Conservation (phyloP, 768 basidiomycete species). For the Ephemerocybe angulata region DNA sequence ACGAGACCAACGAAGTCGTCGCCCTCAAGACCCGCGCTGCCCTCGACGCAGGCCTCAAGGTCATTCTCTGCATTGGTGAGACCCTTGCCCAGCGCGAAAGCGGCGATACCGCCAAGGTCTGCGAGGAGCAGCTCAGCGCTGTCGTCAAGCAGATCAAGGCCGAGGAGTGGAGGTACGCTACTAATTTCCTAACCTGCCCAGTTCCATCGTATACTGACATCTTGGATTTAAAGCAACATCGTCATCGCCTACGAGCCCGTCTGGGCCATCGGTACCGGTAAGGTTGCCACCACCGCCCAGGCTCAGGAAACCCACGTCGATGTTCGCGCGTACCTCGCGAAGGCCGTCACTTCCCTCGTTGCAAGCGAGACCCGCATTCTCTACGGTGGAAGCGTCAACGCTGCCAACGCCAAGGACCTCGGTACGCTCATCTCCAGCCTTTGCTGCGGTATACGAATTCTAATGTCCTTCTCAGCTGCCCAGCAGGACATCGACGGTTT, state of each 20-base stretch:
- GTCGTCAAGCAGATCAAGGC: constrained; percentile 60
- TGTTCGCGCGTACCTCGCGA: constrained; percentile 71
- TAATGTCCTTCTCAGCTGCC: constrained; percentile 42
- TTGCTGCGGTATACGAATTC: constrained; percentile 1
- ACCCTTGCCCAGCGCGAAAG: constrained; percentile 85
- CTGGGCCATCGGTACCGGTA: constrained; percentile 99
- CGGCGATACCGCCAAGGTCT: constrained; percentile 71
- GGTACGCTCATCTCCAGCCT: constrained; percentile 44
- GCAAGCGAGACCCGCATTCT: constrained; percentile 80
- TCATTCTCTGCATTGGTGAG: constrained; percentile 97
- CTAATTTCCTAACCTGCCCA: background rate
- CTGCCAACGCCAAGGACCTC: constrained; percentile 83
- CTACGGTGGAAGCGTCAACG: constrained; percentile 93
- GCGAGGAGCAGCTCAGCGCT: constrained; percentile 77
- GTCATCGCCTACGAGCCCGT: constrained; percentile 97
- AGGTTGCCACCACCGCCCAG: constrained; percentile 87
- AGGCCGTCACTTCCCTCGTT: constrained; percentile 61
- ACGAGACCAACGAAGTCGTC: constrained; percentile 79
- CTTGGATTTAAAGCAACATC: constrained; percentile 69
- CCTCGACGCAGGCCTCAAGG: constrained; percentile 66
- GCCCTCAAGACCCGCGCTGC: constrained; percentile 87
- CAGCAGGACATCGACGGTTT: constrained; percentile 93
- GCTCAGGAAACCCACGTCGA: constrained; percentile 90
- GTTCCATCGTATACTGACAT: no score
- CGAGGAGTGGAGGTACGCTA: constrained; percentile 76